Base-by-base conservation (phyloP, 805 yeast genomes). In the Suhomyces canberraensis region DNA sequence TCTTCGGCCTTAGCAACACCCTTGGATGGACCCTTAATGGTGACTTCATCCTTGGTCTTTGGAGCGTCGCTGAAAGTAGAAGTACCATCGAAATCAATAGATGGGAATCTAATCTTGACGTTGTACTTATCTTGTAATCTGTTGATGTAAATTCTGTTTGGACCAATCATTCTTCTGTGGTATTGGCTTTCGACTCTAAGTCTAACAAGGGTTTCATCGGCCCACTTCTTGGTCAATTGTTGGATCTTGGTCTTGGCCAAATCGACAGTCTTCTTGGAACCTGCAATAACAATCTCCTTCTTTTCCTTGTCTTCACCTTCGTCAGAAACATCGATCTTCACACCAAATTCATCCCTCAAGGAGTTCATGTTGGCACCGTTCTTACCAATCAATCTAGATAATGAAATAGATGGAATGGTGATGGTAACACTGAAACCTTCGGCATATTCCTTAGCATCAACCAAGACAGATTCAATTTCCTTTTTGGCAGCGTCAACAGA, bases 371-470 rank as follows among this genome's bases (percentile, higher is more conserved):
- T 78, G 29, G 86, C 66, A 38, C 99, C 98, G 42, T 78, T 84
- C 56, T 83, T 84, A 48, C 99, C 99, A 60, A 93, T 88, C 36
- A 95, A 71, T 62, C 93, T 80, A 19, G 93, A 75, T 41, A 91
- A 66, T 32, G 79, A 76, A 35, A 71, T 64, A 2, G 79, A 61
- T 44, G 96, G 95, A 55, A 88, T 79, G 20, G 68, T 70, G 36
- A 82, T 61, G 14, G 75, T 64, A 13, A 73, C 56, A 39, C 54
- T 50, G 60, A 70, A 70, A 29, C 70, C 66, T 27, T 71, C 71
- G 40, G 69, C 74, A 50, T 66, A 66, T 48, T 75, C 75, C 45
- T 69, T 64, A 28, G 77, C 74, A 40, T 80, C 83, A 37, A 72
- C 75, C 40, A 84, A 64, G 9, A 79, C 66, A 31, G 69, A 61